Percentiles rank a stretch among this genome's conserved stretches.
These are phyloP conservation scores for Sporisorium exsertum DNA, from an alignment of 1,284 basidiomycete species.

Conservation along the genomic window DNA sequence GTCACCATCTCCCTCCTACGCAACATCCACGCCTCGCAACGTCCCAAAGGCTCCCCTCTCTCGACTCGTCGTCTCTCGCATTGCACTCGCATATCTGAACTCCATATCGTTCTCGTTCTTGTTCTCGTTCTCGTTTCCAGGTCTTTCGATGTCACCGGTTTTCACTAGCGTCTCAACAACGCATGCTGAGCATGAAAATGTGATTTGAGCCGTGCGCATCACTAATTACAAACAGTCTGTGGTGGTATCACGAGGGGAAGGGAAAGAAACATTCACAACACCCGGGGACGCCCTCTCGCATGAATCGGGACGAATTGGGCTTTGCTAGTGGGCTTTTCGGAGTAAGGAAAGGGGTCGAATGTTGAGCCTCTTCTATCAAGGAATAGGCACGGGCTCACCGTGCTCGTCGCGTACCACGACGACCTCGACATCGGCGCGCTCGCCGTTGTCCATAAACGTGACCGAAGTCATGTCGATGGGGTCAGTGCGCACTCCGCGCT, in stretches of 20 bases:
- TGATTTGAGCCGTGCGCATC: conserved; percentile 11
- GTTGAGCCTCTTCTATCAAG: conserved; percentile 28
- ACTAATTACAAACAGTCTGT: conserved; percentile 31
- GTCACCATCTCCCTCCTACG: background rate
- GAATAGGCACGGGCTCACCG: conserved; percentile 67
- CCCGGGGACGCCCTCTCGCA: background rate
- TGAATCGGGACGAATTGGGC: background rate
- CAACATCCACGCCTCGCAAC: background rate
- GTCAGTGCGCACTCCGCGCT: conserved; percentile 78
- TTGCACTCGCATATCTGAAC: conserved; percentile 1
- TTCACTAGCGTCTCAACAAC: background rate
- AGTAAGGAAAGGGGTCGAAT: too few species aligned
- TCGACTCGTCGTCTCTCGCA: background rate
- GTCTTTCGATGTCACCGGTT: conserved; percentile 5
- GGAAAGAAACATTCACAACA: background rate
- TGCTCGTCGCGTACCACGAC: conserved; percentile 68
- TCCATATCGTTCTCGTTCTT: background rate
- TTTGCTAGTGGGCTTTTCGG: too few species aligned
- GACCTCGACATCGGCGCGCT: conserved; percentile 73
- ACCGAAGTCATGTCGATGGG: conserved; percentile 81
- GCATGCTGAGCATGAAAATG: background rate
- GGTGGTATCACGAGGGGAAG: conserved; percentile 24
- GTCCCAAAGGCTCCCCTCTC: background rate
- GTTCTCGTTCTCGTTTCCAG: too few species aligned
- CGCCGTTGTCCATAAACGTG: conserved; percentile 93